Base-by-base conservation (phyloP, 2,329 filamentous ascomycete species). In the Xylariaceae sp. region DNA sequence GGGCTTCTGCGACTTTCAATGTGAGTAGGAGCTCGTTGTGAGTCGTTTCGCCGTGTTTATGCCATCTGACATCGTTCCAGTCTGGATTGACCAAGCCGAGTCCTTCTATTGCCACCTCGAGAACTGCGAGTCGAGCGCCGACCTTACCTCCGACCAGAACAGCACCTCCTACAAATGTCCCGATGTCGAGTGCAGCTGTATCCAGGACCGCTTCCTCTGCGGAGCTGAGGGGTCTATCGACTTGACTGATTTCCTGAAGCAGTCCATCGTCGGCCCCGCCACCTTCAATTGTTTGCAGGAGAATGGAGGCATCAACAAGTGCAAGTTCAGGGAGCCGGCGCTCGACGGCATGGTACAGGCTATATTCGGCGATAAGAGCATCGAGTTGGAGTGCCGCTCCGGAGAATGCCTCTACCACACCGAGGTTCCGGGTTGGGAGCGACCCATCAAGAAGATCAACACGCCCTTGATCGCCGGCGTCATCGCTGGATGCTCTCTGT, bases 51-150 rank as follows among this genome's bases (percentile, higher is more conserved):
- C 24, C 15, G n/a, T 26, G 7, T 13, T 26, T 11, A 5, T 12
- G 12, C 12, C 24, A 5, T n/a, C 24, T 26, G 24, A 26, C 24
- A 12, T 6, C 15, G 24, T 14, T n/a, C n/a, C 46, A 89, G 83
- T 98, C 63, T 98, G 92, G 90, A 87, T 98, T 30, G 89, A 93
- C 49, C 76, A 90, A 47, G 70, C 75, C 43, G 92, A 98, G 62
- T 96, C 92, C 2, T 98, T 98, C 67, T 98, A 94, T 61, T 98
- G 93, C 64, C 80, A 83, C 42, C 68, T 98, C 38, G 77, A 86
- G 51, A 81, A 80, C 12, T 98, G 92, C 64, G 62, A 75, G 12
- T 92, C 85, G 50, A 72, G 63, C 32, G 77, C 82, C 55, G 72
- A 83, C 37, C 80, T 80, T 39, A 72, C 76, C 35, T 72, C 80